Conservation (phyloP, 2,329 filamentous ascomycete species). For the Cladosporium sp. region DNA sequence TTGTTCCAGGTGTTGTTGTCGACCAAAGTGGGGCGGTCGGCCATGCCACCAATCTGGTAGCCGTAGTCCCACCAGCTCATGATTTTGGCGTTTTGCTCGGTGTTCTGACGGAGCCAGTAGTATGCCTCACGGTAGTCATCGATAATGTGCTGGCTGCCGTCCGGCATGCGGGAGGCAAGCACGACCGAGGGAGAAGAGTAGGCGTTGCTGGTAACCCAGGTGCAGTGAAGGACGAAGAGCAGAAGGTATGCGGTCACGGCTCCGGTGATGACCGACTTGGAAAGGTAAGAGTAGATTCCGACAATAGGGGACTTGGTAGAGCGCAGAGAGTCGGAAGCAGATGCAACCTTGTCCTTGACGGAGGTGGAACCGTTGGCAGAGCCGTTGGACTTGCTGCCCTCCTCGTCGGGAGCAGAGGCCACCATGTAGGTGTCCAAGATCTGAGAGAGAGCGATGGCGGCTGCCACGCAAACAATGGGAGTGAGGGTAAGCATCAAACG, state of each 20-base stretch:
- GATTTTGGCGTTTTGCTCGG: constrained; percentile 89
- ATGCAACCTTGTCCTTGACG: constrained; percentile 57
- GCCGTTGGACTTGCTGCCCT: constrained; percentile 42
- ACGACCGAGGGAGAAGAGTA: constrained; percentile 98
- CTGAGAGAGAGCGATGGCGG: constrained; percentile 82
- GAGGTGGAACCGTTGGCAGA: constrained; percentile 45
- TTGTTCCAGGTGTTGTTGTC: constrained; percentile 99
- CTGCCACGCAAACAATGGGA: constrained; percentile 91
- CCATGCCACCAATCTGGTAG: constrained; percentile 99
- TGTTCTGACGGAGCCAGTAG: constrained; percentile 99
- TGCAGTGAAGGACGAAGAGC: constrained; percentile 95
- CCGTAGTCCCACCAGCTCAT: constrained; percentile 99
- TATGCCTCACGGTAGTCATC: constrained; percentile 99
- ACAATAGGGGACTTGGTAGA: constrained; percentile 72
- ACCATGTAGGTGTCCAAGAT: constrained; percentile 85
- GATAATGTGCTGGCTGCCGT: constrained; percentile 97
- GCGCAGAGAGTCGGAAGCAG: constrained; percentile 59
- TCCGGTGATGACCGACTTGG: constrained; percentile 74
- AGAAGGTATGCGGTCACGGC: constrained; percentile 77
- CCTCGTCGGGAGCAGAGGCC: constrained; percentile 60
- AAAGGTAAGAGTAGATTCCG: constrained; percentile 78
- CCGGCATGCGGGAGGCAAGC: constrained; percentile 84
- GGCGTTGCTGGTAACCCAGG: constrained; percentile 98
- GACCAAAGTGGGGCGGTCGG: constrained; percentile 91
- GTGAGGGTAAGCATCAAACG: constrained; percentile 97